phyloP scores from a whole-genome alignment of 768 basidiomycete genomes.

The Candolleomyces efflorescens region DNA sequence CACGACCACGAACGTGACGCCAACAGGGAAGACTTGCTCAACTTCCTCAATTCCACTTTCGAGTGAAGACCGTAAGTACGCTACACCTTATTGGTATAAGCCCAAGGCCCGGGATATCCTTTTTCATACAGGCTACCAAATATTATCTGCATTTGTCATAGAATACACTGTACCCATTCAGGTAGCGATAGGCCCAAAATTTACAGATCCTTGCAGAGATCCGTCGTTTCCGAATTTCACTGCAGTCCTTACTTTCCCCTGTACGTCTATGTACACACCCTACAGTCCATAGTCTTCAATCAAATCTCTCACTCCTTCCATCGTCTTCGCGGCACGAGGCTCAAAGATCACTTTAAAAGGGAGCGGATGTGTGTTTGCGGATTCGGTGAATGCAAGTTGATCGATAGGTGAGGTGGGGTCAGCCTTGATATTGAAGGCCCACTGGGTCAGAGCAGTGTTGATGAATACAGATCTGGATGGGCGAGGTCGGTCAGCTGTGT shows the following conservation, averaged over 20 bases:
- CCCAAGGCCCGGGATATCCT: neutral
- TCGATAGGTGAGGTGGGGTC: slow-evolving; percentile 56
- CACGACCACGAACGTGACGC: slow-evolving; percentile 53
- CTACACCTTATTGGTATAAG: too few species aligned
- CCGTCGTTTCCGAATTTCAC: neutral
- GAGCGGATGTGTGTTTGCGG: slow-evolving; percentile 58
- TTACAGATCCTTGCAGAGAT: neutral
- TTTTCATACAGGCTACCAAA: too few species aligned
- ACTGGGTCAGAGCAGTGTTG: slow-evolving; percentile 58
- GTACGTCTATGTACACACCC: too few species aligned
- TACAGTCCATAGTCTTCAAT: slow-evolving; percentile 37
- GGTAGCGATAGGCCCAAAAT: too few species aligned
- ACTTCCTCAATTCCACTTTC: slow-evolving; percentile 54
- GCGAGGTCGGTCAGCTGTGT: neutral
- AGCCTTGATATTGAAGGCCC: slow-evolving; percentile 57
- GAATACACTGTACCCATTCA: too few species aligned
- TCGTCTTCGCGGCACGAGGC: slow-evolving; percentile 34
- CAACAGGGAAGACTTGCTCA: slow-evolving; percentile 48
- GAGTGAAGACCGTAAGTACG: neutral
- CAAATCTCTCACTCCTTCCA: slow-evolving; percentile 32
- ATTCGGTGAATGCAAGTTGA: slow-evolving; percentile 56
- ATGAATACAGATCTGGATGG: slow-evolving; percentile 55
- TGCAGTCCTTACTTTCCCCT: too few species aligned
- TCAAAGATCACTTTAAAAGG: slow-evolving; percentile 58
- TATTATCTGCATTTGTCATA: too few species aligned